Evolutionary conservation across 2,329 filamentous ascomycete species (phyloP).

Genomic region (Talaromyces sp.): DNA sequence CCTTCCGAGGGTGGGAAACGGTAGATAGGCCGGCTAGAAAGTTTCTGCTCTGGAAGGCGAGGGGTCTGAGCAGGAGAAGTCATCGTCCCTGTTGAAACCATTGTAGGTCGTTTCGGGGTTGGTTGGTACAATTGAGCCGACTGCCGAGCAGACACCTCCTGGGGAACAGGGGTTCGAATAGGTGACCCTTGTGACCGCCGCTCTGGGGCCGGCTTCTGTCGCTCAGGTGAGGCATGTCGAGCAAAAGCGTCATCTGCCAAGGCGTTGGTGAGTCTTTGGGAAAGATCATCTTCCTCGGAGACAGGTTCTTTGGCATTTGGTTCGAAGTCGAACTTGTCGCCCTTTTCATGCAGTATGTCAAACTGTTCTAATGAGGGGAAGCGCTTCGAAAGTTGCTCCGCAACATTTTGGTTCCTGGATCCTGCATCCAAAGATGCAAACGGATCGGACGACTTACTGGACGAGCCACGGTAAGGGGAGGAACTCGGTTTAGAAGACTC

Average conservation of each 20-base stretch:
- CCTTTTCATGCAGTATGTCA: constrained; percentile 81
- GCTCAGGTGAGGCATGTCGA: constrained; percentile 41
- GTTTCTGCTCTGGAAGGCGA: constrained; percentile 29
- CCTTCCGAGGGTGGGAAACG: constrained; percentile 54
- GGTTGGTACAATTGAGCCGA: constrained; percentile 42
- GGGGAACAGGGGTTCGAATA: constrained; percentile 24
- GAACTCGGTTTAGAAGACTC: constrained; percentile 61
- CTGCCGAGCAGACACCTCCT: constrained; percentile 29
- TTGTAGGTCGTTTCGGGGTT: constrained; percentile 53
- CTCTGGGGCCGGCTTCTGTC: constrained; percentile 32
- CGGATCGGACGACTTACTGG: constrained; percentile 64
- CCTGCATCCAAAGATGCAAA: constrained; percentile 86
- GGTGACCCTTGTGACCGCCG: constrained; percentile 32
- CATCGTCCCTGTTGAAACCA: constrained; percentile 79
- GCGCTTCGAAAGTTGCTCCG: constrained; percentile 78
- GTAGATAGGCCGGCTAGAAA: constrained; percentile 52
- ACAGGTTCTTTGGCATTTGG: constrained; percentile 50
- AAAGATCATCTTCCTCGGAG: constrained; percentile 55
- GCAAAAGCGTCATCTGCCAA: constrained; percentile 85
- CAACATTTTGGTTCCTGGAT: constrained; percentile 46
- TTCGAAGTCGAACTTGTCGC: constrained; percentile 82
- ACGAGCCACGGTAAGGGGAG: constrained; percentile 66
- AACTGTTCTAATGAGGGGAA: constrained; percentile 96
- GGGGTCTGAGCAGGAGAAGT: constrained; percentile 60
- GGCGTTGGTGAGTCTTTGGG: constrained; percentile 71